Evolutionary conservation across 169 alveolate genomes (phyloP).

Genomic region (Fabrea salina): DNA sequence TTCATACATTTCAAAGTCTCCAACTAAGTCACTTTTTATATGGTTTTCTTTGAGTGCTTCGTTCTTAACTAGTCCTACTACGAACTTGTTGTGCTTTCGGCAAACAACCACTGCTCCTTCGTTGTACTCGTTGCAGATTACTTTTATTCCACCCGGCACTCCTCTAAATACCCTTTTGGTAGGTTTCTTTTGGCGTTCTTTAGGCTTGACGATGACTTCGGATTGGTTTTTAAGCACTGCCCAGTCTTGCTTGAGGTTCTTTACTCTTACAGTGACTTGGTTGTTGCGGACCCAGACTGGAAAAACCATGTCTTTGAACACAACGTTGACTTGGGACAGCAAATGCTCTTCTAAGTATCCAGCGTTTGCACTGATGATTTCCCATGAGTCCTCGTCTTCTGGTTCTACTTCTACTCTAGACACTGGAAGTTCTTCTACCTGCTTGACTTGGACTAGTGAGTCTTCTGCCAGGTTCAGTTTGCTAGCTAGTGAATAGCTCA

Average conservation of each 20-base stretch:
- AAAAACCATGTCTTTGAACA: background rate
- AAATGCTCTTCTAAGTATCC: conserved; percentile 19
- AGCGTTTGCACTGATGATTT: background rate
- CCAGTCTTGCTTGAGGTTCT: background rate
- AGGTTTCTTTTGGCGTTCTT: background rate
- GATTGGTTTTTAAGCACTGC: background rate
- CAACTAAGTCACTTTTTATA: background rate
- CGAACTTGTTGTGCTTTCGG: background rate
- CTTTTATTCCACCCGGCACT: background rate
- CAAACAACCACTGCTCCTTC: background rate
- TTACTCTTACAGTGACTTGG: background rate
- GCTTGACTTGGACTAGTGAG: background rate
- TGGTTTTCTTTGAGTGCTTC: background rate
- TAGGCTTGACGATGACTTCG: conserved; percentile 19
- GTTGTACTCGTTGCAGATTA: background rate
- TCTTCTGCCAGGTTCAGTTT: background rate
- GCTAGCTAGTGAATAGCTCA: background rate
- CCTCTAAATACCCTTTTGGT: background rate
- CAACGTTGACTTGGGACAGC: background rate
- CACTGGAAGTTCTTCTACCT: background rate
- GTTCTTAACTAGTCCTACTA: background rate
- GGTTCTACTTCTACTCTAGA: conserved; percentile 4
- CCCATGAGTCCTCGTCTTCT: conserved; percentile 28
- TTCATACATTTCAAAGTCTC: background rate
- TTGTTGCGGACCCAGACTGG: background rate